Evolutionary conservation across 2,329 filamentous ascomycete species (phyloP).

Genomic region (Aureobasidium subglaciale): DNA sequence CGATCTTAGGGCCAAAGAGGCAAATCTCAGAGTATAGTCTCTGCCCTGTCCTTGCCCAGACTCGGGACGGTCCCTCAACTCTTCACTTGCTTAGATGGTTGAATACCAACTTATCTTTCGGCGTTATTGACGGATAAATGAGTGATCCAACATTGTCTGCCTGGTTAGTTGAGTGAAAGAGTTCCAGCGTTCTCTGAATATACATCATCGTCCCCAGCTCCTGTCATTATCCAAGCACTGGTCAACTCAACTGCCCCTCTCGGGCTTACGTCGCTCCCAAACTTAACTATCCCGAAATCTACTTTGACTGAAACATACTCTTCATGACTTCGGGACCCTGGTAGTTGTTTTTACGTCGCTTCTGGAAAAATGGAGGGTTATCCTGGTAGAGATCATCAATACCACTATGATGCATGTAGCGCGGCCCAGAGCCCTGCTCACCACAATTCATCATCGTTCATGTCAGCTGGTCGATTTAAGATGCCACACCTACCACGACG

Average conservation of each 20-base stretch:
- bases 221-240: no score
- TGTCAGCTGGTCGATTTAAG: neutral
- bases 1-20: neutral
- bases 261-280: neutral
- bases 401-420: neutral
- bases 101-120: neutral
- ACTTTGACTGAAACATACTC: neutral
- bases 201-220: no score
- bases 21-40: neutral
- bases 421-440: neutral
- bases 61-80: neutral
- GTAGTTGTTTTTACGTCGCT: neutral
- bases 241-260: neutral
- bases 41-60: neutral
- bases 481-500: neutral
- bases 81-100: neutral
- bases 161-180: no score
- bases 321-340: neutral
- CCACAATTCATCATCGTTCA: neutral
- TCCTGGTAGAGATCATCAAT: neutral
- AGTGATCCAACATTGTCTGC: no score
- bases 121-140: neutral
- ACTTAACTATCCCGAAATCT: neutral
- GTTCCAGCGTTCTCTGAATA: no score
- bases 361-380: neutral